A percentile compares a stretch with the other conserved stretches of the same genome.
Evolutionary conservation across 1,284 basidiomycete species (phyloP).

Genomic region (Pseudozyma tsukubaensis): DNA sequence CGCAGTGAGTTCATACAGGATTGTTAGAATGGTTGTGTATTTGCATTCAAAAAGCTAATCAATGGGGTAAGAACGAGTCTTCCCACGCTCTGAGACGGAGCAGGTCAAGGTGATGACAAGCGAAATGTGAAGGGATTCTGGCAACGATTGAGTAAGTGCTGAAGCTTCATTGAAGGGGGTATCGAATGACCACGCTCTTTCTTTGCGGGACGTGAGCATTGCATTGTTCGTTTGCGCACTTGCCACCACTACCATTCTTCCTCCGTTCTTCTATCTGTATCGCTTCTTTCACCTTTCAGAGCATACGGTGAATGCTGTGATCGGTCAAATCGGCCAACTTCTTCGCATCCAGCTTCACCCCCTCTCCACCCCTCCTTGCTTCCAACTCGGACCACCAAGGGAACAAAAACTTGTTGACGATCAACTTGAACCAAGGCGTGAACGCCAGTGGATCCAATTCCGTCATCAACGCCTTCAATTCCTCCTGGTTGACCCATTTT

Average conservation of each 20-base stretch:
- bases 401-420: conserved; percentile 94
- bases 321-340: conserved; percentile 53
- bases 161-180: conserved; percentile 4
- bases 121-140: too few species aligned
- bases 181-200: conserved; percentile 16
- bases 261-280: too few species aligned
- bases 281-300: conserved; percentile 22
- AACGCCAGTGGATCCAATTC: conserved; percentile 80
- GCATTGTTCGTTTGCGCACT: too few species aligned
- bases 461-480: conserved; percentile 90
- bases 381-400: conserved; percentile 97
- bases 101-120: too few species aligned
- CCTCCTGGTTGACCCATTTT: conserved; percentile 89
- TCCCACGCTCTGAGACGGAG: too few species aligned
- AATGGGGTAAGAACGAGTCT: too few species aligned
- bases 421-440: conserved; percentile 99
- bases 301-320: conserved; percentile 65
- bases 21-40: too few species aligned
- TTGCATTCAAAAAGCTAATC: too few species aligned
- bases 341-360: conserved; percentile 57
- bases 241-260: too few species aligned
- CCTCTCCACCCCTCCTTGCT: conserved; percentile 70
- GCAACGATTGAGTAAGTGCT: too few species aligned
- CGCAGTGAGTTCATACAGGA: too few species aligned
- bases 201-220: neutral